Evolutionary conservation across 2,329 filamentous ascomycete genomes (phyloP).

Genomic region (Conoideocrella luteorostrata): DNA sequence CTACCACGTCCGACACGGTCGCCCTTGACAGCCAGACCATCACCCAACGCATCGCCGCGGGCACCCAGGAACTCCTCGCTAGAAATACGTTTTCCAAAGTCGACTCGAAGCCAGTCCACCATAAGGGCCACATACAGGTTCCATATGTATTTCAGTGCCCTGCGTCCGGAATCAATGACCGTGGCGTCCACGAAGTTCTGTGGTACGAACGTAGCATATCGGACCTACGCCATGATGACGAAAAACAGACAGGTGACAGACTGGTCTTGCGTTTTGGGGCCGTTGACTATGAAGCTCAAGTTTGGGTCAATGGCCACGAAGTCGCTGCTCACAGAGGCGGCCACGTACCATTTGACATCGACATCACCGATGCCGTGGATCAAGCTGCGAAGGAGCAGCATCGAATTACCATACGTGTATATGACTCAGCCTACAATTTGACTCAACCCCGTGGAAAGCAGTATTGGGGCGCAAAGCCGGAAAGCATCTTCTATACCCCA

Average conservation of each 20-base stretch:
- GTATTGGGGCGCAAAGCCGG: conserved; percentile 55
- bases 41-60: conserved; percentile 40
- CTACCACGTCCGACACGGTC: conserved; percentile 19
- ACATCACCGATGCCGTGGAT: conserved; percentile 44
- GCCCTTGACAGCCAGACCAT: conserved; percentile 29
- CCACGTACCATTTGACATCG: conserved; percentile 53
- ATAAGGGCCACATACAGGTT: conserved; percentile 50
- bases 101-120: conserved; percentile 23
- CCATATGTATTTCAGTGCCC: conserved; percentile 61
- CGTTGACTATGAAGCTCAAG: conserved; percentile 53
- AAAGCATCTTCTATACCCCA: conserved; percentile 54
- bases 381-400: conserved; percentile 20
- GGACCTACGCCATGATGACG: conserved; percentile 40
- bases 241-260: conserved; percentile 33
- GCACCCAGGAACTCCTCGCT: conserved; percentile 40
- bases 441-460: conserved; percentile 63
- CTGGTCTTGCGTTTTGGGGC: conserved; percentile 52
- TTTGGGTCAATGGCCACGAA: conserved; percentile 48
- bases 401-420: conserved; percentile 50
- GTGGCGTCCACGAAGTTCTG: conserved; percentile 57
- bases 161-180: conserved; percentile 56
- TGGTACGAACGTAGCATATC: conserved; percentile 55
- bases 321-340: conserved; percentile 52
- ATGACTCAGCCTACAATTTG: conserved; percentile 58
- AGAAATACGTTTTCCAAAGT: conserved; percentile 33